These are phyloP conservation scores for Colletotrichum sp. DNA, from an alignment of 2,329 filamentous ascomycete genomes.

Conservation along the genomic window DNA sequence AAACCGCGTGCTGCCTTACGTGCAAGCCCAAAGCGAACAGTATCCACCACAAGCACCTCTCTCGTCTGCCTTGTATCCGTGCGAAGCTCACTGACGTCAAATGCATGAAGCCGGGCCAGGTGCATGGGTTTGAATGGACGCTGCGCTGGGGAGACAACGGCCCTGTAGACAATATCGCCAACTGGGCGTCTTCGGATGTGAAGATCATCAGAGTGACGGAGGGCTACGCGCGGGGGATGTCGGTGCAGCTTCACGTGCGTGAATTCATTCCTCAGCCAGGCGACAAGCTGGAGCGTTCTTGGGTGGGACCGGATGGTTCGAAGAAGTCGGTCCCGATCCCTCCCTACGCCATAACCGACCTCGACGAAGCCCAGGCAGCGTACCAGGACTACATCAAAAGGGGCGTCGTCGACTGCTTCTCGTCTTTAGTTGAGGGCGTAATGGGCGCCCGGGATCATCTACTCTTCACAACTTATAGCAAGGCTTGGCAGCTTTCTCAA, in stretches of 20 bases:
- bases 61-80: constrained; percentile 62
- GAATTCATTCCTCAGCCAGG: constrained; percentile 59
- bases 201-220: constrained; percentile 57
- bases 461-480: constrained; percentile 54
- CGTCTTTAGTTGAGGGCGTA: constrained; percentile 39
- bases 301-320: constrained; percentile 50
- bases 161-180: constrained; percentile 58
- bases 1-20: constrained; percentile 53
- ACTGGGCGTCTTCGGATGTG: constrained; percentile 59
- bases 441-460: constrained; percentile 43
- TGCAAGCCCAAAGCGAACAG: constrained; percentile 54
- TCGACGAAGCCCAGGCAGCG: constrained; percentile 52
- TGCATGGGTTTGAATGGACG: constrained; percentile 65
- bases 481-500: constrained; percentile 45
- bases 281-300: constrained; percentile 59
- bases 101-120: constrained; percentile 63
- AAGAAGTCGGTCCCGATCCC: constrained; percentile 56
- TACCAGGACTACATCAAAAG: constrained; percentile 57
- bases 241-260: constrained; percentile 56
- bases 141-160: constrained; percentile 59
- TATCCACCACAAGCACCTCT: constrained; percentile 41
- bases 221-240: constrained; percentile 52
- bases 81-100: constrained; percentile 65
- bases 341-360: constrained; percentile 60
- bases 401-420: constrained; percentile 53